phyloP scores from a whole-genome alignment of 768 basidiomycete genomes.

The Phanerochaete carnosa region DNA sequence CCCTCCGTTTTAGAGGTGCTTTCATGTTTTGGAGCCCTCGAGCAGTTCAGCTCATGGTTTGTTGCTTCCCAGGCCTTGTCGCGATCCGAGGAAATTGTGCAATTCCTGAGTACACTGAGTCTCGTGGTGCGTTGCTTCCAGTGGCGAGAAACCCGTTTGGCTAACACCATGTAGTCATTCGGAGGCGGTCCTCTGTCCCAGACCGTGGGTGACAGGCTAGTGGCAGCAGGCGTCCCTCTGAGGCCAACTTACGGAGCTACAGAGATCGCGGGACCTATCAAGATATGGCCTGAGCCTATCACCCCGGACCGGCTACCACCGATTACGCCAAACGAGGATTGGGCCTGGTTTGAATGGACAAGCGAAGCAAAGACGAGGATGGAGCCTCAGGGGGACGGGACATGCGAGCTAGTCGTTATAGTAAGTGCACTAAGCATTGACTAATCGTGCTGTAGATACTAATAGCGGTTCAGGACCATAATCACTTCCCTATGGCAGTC shows the following conservation, averaged over 20 bases:
- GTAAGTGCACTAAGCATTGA: neutral
- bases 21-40: neutral
- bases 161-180: conserved; percentile 8
- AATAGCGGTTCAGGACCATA: conserved; percentile 8
- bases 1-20: conserved; percentile 17
- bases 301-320: neutral
- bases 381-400: conserved; percentile 12
- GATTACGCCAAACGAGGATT: conserved; percentile 10
- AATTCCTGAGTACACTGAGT: conserved; percentile 10
- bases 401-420: conserved; percentile 12
- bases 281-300: neutral
- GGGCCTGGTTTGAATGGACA: conserved; percentile 15
- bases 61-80: neutral
- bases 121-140: conserved; percentile 11
- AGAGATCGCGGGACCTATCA: conserved; percentile 6
- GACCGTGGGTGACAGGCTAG: conserved; percentile 12
- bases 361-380: neutral
- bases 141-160: neutral
- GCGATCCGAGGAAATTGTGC: neutral
- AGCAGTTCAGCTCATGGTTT: neutral
- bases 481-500: neutral
- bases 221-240: conserved; percentile 12
- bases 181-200: conserved; percentile 18
- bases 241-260: conserved; percentile 15
- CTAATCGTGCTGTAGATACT: neutral